Evolutionary conservation across 2,329 filamentous ascomycete genomes (phyloP), one percentile per base, ranked within the genome.

Genomic region (Colletotrichum karsti): DNA sequence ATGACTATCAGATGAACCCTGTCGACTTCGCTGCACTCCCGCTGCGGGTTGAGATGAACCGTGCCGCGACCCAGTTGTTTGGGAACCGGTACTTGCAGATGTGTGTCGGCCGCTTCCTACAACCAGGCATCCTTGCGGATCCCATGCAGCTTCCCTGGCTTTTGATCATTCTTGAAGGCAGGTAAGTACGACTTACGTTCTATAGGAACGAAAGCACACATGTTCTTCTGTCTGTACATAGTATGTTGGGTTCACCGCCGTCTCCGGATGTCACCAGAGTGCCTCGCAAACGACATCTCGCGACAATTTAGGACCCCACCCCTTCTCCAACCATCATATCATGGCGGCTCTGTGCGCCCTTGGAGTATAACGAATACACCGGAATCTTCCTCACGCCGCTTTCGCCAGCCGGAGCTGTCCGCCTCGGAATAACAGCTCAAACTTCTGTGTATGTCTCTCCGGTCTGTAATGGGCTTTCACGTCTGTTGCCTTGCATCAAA

Each of bases 401-500:
- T 37, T 15, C n/a, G n/a, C n/a, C n/a, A n/a, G n/a, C n/a, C n/a
- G n/a, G n/a, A n/a, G n/a, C n/a, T n/a, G n/a, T n/a, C n/a, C n/a
- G n/a, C n/a, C n/a, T n/a, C n/a, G n/a, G n/a, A n/a, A n/a, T n/a
- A n/a, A n/a, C n/a, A n/a, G n/a, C 18, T 28, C 46, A 50, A 2
- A 12, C 4, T 18, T 50, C n/a, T 33, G n/a, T 26, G 28, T 30
- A 28, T 22, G 46, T 7, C 26, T 28, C 26, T 9, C 7, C 10
- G 13, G 48, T 12, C 18, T 18, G 26, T 15, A 13, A 35, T 48
- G 15, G 57, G 28, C 24, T 41, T 50, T 8, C n/a, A 35, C 18
- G 13, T 50, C 51, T 24, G 35, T 30, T 67, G 35, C 64, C 60
- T 67, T 53, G 42, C 22, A 51, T 33, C 22, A 33, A 37, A 30